Evolutionary conservation across 148 eudicot species (phyloP).

Genomic region (Amaranthus palmeri): DNA sequence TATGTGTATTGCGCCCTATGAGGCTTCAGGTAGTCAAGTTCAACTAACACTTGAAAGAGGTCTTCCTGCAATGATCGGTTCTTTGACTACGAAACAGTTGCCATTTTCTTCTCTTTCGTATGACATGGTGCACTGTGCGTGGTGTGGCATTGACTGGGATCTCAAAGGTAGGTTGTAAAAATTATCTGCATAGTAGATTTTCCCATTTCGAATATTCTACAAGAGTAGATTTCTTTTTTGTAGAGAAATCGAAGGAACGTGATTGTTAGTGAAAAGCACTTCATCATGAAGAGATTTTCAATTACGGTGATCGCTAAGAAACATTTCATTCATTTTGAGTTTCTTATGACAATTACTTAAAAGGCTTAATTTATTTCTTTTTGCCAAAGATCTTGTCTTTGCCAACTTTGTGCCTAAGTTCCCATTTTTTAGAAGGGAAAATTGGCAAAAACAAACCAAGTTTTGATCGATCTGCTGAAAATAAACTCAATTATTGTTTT

Average conservation of each 20-base stretch:
- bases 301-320: background rate
- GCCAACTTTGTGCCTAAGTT: background rate
- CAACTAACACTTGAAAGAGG: conserved; percentile 94
- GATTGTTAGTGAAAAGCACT: background rate
- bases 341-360: background rate
- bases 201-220: background rate
- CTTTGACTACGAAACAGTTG: conserved; percentile 61
- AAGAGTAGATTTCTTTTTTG: background rate
- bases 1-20: conserved; percentile 85
- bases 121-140: conserved; percentile 92
- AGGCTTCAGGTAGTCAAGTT: conserved; percentile 95
- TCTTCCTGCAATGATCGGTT: conserved; percentile 91
- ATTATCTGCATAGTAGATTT: no score
- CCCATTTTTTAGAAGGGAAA: background rate
- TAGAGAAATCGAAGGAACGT: background rate
- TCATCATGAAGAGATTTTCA: background rate
- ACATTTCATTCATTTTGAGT: background rate
- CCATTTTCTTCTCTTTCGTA: conserved; percentile 89
- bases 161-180: conserved; percentile 53
- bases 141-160: conserved; percentile 84
- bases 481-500: no score
- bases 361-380: background rate
- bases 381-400: background rate
- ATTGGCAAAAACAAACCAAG: no score
- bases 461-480: no score